Base-by-base conservation (phyloP, 1,139 yeast genomes). In the Hanseniaspora uvarum region DNA sequence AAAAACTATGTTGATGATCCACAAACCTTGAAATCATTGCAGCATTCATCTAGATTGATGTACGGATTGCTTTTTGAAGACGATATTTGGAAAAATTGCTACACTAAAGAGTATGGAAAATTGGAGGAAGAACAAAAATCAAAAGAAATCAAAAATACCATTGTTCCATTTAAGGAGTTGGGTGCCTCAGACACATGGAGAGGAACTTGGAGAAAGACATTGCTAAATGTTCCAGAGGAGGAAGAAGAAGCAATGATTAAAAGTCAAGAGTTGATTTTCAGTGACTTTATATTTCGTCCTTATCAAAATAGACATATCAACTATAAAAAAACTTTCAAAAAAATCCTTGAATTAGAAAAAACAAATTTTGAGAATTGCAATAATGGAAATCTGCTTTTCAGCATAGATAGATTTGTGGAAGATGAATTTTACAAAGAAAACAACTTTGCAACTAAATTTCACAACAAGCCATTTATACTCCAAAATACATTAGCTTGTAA, bases 121-220 rank as follows among this genome's bases (percentile, higher is more conserved):
- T 44, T 61, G 38, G 63, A 60, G 28, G 43, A 62, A 55, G 55
- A 59, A 47, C 56, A 58, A 2, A 28, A 54, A 3, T 50, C 55
- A 36, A 59, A 60, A 38, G 59, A 61, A 46, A 30, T n/a, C 10
- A 58, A 53, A 52, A 52, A 56, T 10, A 54, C 55, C 0, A 55
- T 59, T 5, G 58, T 57, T 23, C 69, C 69, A 2, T 59, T 64
- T 46, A 34, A 18, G 14, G 10, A 30, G 4, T 6, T 40, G 19
- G 53, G 53, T 23, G 66, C 62, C 3, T 62, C 65, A 11, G 26
- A 45, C 0, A 58, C 65, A 24, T 87, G 96, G 96, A 66, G 63
- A 43, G 95, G 95, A 0, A 75, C 86, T 1, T 87, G 96, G 96
- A 75, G 86, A 60, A 70, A 75, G 38, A 79, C 89, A 0, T 69